Evolutionary conservation across 345 rosid genomes (phyloP).

Genomic region (Streptanthus diversifolius): DNA sequence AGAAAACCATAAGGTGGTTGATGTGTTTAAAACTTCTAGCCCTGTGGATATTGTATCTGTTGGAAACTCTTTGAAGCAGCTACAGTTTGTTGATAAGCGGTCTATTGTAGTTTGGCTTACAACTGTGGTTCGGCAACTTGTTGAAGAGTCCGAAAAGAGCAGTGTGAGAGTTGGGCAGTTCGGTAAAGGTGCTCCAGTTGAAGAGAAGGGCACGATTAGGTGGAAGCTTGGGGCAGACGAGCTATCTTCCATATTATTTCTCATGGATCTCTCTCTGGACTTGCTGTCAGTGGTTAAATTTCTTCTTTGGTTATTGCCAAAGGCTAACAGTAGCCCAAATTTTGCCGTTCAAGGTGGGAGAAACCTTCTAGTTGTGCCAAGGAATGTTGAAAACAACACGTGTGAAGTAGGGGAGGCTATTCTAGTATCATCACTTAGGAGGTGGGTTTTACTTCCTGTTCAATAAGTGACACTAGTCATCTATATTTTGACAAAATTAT

Average conservation of each 20-base stretch:
- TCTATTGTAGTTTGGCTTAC: conserved; percentile 73
- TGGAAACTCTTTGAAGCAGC: conserved; percentile 70
- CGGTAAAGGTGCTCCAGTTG: conserved; percentile 51
- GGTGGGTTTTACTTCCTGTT: conserved; percentile 42
- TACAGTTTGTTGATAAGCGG: conserved; percentile 73
- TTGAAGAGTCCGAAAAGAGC: conserved; percentile 76
- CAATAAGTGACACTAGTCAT: conserved; percentile 1
- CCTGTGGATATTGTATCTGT: conserved; percentile 59
- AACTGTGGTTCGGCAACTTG: conserved; percentile 60
- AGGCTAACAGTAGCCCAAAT: conserved; percentile 55
- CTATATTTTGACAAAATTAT: background rate
- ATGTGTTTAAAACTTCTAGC: conserved; percentile 46
- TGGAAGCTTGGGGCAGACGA: conserved; percentile 97
- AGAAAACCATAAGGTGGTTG: conserved; percentile 52
- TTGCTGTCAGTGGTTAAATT: conserved; percentile 70
- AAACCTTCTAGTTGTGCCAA: conserved; percentile 45
- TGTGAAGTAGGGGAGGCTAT: conserved; percentile 83
- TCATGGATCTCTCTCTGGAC: conserved; percentile 77
- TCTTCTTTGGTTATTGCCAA: conserved; percentile 89
- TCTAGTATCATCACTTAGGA: conserved; percentile 71
- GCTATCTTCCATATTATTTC: conserved; percentile 63
- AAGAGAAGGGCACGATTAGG: conserved; percentile 50
- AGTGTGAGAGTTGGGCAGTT: conserved; percentile 56
- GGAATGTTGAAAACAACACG: conserved; percentile 63
- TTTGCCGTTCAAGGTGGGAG: conserved; percentile 72